Evolutionary conservation across 305 asterid species (phyloP).

Genomic region (Solanum hybrid): DNA sequence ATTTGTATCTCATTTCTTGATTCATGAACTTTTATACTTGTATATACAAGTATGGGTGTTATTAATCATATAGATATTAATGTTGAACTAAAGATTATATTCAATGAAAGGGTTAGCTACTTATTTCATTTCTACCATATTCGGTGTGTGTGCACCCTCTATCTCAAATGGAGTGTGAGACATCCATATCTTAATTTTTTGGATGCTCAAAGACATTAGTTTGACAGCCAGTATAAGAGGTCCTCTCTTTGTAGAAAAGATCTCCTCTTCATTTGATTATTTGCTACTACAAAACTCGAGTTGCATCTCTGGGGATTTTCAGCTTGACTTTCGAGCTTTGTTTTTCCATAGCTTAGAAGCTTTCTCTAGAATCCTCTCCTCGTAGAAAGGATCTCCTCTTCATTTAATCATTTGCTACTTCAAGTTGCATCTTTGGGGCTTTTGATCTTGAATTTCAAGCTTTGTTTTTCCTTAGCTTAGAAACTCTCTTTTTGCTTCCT

Average conservation of each 20-base stretch:
- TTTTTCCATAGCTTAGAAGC: background rate
- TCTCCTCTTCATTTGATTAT: background rate
- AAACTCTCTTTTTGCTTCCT: background rate
- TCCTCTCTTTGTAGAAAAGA: background rate
- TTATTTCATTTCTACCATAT: background rate
- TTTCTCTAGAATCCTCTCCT: background rate
- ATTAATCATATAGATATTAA: background rate
- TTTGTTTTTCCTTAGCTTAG: background rate
- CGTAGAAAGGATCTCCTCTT: background rate
- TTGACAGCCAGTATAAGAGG: background rate
- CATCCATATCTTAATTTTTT: background rate
- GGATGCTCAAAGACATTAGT: background rate
- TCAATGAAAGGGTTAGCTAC: background rate
- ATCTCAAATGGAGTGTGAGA: background rate
- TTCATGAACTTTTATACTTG: background rate
- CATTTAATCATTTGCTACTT: background rate
- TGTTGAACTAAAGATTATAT: background rate
- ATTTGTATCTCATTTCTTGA: background rate
- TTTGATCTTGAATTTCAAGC: background rate
- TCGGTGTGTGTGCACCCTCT: background rate
- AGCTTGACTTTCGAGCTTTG: background rate
- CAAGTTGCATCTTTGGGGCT: background rate
- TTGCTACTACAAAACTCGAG: background rate
- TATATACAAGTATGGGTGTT: background rate
- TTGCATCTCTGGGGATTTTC: background rate